These are phyloP conservation scores for Rubroshorea leprosula DNA, from an alignment of 345 rosid species.

Conservation along the genomic window DNA sequence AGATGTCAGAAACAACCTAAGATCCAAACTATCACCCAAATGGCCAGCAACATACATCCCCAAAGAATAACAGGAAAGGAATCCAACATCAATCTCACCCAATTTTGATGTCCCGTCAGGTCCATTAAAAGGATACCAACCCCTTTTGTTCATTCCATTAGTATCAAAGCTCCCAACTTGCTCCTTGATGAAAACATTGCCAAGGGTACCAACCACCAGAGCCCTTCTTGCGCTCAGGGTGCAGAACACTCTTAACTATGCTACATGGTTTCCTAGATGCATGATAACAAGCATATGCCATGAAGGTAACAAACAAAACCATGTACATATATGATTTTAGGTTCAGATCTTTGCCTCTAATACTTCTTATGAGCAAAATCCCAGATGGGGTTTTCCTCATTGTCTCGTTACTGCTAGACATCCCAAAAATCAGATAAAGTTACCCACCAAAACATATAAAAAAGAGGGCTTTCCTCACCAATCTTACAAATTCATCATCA, in stretches of 20 bases:
- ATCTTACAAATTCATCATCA: neutral
- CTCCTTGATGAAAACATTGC: slow-evolving; percentile 52
- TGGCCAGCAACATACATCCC: slow-evolving; percentile 94
- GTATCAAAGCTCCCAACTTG: slow-evolving; percentile 6
- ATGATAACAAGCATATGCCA: slow-evolving; percentile 87
- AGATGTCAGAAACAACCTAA: slow-evolving; percentile 69
- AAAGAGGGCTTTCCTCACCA: neutral
- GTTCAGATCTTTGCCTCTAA: slow-evolving; percentile 68
- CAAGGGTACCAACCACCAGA: slow-evolving; percentile 31
- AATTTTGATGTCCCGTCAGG: slow-evolving; percentile 65
- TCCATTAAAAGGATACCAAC: slow-evolving; percentile 83
- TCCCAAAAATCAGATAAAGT: slow-evolving; percentile 14
- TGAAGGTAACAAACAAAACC: slow-evolving; percentile 65
- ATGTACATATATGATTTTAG: slow-evolving; percentile 59
- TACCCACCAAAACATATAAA: slow-evolving; percentile 9
- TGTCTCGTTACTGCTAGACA: slow-evolving; percentile 30
- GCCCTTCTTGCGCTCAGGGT: slow-evolving; percentile 43
- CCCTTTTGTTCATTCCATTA: slow-evolving; percentile 19
- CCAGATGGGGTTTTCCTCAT: slow-evolving; percentile 65
- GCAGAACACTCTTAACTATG: slow-evolving; percentile 82
- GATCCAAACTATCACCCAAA: slow-evolving; percentile 82
- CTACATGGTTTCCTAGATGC: slow-evolving; percentile 91
- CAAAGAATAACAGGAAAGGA: slow-evolving; percentile 74
- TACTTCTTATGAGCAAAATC: slow-evolving; percentile 36
- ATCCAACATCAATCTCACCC: slow-evolving; percentile 91